Evolutionary conservation across 192 early-diverging fungal genomes (phyloP).

Genomic region (Oehlia diaphana): DNA sequence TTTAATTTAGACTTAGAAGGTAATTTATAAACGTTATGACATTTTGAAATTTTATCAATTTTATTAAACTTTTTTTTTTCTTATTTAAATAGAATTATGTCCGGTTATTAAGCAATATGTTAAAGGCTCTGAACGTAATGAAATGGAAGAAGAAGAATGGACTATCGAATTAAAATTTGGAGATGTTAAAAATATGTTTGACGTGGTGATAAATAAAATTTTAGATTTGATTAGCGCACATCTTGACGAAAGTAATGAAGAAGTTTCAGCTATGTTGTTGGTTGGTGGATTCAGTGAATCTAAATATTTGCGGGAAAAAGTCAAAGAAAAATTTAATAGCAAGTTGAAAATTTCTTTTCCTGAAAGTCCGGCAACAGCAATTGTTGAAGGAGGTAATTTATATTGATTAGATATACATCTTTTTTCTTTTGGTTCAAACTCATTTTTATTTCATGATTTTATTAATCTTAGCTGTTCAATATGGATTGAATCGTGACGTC

Average conservation of each 20-base stretch:
- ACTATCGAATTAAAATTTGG: conserved; percentile 5
- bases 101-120: conserved; percentile 5
- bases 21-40: no score
- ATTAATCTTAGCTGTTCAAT: conserved; percentile 41
- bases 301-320: conserved; percentile 51
- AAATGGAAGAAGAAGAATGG: conserved; percentile 21
- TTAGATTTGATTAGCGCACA: conserved; percentile 54
- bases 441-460: no score
- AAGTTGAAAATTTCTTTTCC: conserved; percentile 48
- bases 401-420: no score
- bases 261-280: conserved; percentile 52
- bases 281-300: conserved; percentile 62
- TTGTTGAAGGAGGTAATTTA: conserved; percentile 43
- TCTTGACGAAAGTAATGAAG: conserved; percentile 38
- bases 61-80: no score
- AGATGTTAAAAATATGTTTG: conserved; percentile 39
- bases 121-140: neutral
- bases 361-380: conserved; percentile 46
- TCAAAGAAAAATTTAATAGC: conserved; percentile 46
- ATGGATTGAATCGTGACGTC: conserved; percentile 41
- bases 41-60: no score
- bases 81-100: no score
- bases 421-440: no score
- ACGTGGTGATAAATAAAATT: conserved; percentile 55
- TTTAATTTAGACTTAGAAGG: conserved; percentile 13